phyloP scores from a whole-genome alignment of 148 eudicot species.

The Polygonum aviculare region DNA sequence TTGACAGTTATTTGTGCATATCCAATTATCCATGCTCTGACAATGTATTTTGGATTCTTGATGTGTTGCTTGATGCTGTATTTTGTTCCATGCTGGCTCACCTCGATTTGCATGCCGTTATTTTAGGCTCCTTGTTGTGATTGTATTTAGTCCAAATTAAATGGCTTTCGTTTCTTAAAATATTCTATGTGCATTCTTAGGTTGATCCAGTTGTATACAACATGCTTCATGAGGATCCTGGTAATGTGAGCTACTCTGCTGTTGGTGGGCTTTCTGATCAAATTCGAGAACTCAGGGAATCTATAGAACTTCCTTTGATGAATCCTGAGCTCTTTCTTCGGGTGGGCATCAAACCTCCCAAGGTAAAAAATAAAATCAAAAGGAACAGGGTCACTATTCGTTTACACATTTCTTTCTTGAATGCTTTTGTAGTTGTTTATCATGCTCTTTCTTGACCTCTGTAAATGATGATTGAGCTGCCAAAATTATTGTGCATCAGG shows the following conservation, averaged over 20 bases:
- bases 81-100: not conserved
- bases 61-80: not conserved
- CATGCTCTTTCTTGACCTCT: not conserved
- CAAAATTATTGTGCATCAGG: conserved; percentile 27
- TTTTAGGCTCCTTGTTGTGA: not conserved
- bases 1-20: not conserved
- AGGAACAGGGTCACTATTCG: not conserved
- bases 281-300: conserved; percentile 93
- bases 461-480: not conserved
- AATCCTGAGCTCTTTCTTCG: conserved; percentile 96
- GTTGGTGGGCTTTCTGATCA: conserved; percentile 98
- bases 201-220: conserved; percentile 99
- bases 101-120: not conserved
- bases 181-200: conserved; percentile 21
- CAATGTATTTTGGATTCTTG: not conserved
- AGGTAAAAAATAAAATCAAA: conserved; percentile 38
- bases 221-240: conserved; percentile 99
- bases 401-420: not conserved
- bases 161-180: not conserved
- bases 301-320: conserved; percentile 93
- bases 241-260: conserved; percentile 92
- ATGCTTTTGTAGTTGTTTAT: not conserved
- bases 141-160: not conserved
- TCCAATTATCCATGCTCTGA: not conserved
- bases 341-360: conserved; percentile 98